A percentile compares a stretch with the other conserved stretches of the same genome.
Evolutionary conservation across 805 yeast species (phyloP).

Genomic region (Grigorovia yakushimaensis): DNA sequence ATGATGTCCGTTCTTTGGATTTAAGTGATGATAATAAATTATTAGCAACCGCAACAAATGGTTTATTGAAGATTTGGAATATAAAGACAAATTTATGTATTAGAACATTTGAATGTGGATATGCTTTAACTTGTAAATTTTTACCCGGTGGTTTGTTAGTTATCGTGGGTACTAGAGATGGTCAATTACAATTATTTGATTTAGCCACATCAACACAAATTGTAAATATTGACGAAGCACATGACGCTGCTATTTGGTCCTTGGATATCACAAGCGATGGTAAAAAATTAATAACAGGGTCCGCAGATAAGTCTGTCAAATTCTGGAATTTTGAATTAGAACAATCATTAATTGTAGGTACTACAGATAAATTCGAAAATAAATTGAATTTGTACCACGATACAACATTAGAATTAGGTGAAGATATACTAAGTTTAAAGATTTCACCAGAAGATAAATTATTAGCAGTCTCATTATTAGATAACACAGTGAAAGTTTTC

Average conservation of each 20-base stretch:
- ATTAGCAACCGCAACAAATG: conserved; percentile 85
- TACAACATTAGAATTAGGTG: conserved; percentile 75
- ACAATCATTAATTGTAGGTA: conserved; percentile 62
- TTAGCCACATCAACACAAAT: conserved; percentile 71
- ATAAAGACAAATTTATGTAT: conserved; percentile 61
- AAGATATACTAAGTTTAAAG: conserved; percentile 72
- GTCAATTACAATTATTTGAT: conserved; percentile 76
- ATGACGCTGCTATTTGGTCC: conserved; percentile 81
- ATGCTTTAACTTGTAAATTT: conserved; percentile 69
- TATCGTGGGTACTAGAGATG: conserved; percentile 81
- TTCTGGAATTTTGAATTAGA: conserved; percentile 79
- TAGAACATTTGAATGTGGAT: conserved; percentile 82
- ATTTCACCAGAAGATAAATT: conserved; percentile 71
- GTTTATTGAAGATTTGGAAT: conserved; percentile 85
- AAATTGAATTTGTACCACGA: conserved; percentile 57
- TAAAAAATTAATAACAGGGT: conserved; percentile 75
- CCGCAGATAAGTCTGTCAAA: conserved; percentile 83
- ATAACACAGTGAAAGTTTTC: conserved; percentile 92
- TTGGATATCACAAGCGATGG: conserved; percentile 84
- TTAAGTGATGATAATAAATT: conserved; percentile 72
- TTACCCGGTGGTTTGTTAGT: conserved; percentile 87
- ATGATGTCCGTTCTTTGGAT: conserved; percentile 78
- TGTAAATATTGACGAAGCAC: conserved; percentile 64
- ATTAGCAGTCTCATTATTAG: conserved; percentile 76
- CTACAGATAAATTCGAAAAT: conserved; percentile 38